These are phyloP conservation scores for Castanea sativa DNA, from an alignment of 306 rosid species.

Conservation along the genomic window DNA sequence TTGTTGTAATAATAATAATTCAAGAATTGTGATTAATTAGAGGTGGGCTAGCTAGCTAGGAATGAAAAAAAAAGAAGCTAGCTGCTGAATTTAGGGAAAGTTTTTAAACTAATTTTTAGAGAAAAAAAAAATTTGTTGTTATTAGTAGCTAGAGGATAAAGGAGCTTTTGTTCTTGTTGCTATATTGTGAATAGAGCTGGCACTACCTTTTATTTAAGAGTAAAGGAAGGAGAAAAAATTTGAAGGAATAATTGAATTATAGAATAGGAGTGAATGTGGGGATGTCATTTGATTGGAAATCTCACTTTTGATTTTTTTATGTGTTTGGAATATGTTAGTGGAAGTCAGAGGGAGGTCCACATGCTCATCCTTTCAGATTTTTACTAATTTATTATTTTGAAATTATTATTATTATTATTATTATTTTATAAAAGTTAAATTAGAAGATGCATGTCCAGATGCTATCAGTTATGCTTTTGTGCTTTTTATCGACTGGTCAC, in stretches of 20 bases:
- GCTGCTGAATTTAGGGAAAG: slow-evolving; percentile 44
- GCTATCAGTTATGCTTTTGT: slow-evolving; percentile 56
- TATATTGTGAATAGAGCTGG: slow-evolving; percentile 75
- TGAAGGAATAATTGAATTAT: slow-evolving; percentile 60
- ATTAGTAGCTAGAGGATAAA: slow-evolving; percentile 27
- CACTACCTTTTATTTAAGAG: slow-evolving; percentile 56
- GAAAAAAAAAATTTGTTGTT: slow-evolving; percentile 27
- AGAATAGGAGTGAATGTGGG: slow-evolving; percentile 54
- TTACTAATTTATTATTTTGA: slow-evolving; percentile 2
- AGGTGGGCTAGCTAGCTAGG: slow-evolving; percentile 30
- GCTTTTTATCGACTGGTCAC: slow-evolving; percentile 85
- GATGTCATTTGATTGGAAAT: slow-evolving; percentile 79
- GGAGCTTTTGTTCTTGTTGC: slow-evolving; percentile 43
- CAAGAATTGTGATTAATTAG: slow-evolving; percentile 60
- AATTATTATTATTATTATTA: background rate
- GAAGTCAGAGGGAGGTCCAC: slow-evolving; percentile 92
- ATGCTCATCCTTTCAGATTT: slow-evolving; percentile 27
- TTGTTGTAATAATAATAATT: slow-evolving; percentile 47
- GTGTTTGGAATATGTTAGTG: slow-evolving; percentile 90
- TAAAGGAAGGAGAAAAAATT: slow-evolving; percentile 20
- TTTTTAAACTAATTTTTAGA: slow-evolving; percentile 24
- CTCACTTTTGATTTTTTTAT: slow-evolving; percentile 71
- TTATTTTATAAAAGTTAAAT: slow-evolving; percentile 9
- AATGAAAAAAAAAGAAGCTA: slow-evolving; percentile 43
- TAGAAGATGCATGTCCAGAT: slow-evolving; percentile 37